phyloP scores from a whole-genome alignment of 805 yeast genomes.

The Isabelozyma pseudorhagii region DNA sequence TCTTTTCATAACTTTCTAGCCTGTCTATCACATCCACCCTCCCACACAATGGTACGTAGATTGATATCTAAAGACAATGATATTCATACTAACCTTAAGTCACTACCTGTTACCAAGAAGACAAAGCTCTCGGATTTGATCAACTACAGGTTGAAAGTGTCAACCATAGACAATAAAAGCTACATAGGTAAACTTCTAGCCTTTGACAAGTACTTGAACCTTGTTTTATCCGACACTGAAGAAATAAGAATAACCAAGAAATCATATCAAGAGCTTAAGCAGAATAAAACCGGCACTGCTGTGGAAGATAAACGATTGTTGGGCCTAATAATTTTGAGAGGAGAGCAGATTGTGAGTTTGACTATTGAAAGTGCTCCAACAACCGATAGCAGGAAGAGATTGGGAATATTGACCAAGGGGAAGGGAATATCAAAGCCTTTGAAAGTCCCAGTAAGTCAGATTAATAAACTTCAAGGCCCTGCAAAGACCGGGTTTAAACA shows the following conservation, averaged over 20 bases:
- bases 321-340: constrained; percentile 82
- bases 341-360: constrained; percentile 78
- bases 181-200: constrained; percentile 80
- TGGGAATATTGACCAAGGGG: constrained; percentile 15
- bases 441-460: constrained; percentile 27
- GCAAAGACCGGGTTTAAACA: constrained; percentile 1
- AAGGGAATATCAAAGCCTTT: constrained; percentile 32
- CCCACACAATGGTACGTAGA: no score
- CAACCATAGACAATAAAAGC: constrained; percentile 73
- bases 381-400: constrained; percentile 31
- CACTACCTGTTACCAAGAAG: constrained; percentile 24
- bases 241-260: constrained; percentile 76
- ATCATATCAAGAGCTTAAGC: constrained; percentile 38
- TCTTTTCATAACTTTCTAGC: no score
- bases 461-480: constrained; percentile 20
- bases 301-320: constrained; percentile 70
- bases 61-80: background rate
- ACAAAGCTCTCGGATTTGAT: constrained; percentile 62
- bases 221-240: constrained; percentile 80
- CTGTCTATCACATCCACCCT: no score
- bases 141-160: constrained; percentile 68
- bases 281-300: constrained; percentile 27
- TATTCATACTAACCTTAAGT: constrained; percentile 6
- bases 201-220: constrained; percentile 85
- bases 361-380: constrained; percentile 65